phyloP scores from a whole-genome alignment of 257 asterid genomes.

The Solanum dulcamara region DNA sequence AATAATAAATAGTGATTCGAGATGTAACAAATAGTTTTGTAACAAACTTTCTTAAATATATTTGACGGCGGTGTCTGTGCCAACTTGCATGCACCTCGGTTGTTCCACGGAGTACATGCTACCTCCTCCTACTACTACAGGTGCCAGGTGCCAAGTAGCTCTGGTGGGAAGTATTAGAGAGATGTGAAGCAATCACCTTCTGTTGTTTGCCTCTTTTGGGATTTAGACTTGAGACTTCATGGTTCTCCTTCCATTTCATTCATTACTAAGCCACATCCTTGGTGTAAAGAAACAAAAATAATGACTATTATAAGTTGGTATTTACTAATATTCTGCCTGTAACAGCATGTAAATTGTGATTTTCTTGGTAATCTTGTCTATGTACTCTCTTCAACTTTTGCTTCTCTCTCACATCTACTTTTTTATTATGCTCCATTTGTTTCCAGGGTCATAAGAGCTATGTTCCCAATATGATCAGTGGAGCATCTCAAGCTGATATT shows the following conservation, averaged over 20 bases:
- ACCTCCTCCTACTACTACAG: background rate
- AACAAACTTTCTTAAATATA: background rate
- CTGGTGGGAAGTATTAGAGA: too few relatives aligned
- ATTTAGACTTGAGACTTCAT: background rate
- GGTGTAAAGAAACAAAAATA: background rate
- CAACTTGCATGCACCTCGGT: background rate
- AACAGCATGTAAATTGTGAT: background rate
- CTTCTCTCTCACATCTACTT: background rate
- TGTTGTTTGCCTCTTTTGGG: background rate
- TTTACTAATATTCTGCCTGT: background rate
- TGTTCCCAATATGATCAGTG: constrained; percentile 99
- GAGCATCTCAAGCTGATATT: constrained; percentile 97
- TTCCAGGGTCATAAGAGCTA: constrained; percentile 96
- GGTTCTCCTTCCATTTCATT: background rate
- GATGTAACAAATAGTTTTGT: background rate
- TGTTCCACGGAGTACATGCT: background rate
- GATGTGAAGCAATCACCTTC: background rate
- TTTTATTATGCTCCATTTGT: background rate
- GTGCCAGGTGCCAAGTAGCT: background rate
- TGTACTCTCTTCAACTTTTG: background rate
- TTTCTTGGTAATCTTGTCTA: background rate
- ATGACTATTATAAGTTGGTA: background rate
- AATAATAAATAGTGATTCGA: background rate
- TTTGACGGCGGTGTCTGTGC: background rate
- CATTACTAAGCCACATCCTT: background rate